Evolutionary conservation across 768 basidiomycete species (phyloP).

Genomic region (Auricularia heimuer): DNA sequence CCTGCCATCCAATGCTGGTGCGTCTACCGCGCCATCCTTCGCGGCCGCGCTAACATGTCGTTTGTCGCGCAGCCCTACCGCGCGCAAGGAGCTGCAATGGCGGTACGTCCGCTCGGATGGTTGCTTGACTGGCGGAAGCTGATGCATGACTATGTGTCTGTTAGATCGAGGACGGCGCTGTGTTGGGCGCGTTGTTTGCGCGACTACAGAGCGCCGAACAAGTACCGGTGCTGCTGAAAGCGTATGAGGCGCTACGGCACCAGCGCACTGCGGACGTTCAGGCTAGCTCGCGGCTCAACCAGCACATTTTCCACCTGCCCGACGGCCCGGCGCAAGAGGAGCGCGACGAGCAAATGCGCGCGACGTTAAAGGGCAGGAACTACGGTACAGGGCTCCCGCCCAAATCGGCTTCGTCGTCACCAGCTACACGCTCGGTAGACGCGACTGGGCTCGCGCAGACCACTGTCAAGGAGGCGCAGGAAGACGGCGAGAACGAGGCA

Average conservation of each 20-base stretch:
- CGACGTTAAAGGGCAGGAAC: conserved; percentile 29
- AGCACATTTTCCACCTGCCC: conserved; percentile 42
- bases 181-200: conserved; percentile 42
- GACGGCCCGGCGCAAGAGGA: conserved; percentile 44
- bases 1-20: conserved; percentile 46
- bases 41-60: background rate
- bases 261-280: conserved; percentile 42
- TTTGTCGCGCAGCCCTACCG: conserved; percentile 31
- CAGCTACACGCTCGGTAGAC: conserved; percentile 20
- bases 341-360: conserved; percentile 42
- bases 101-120: conserved; percentile 14
- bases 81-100: conserved; percentile 44
- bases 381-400: background rate
- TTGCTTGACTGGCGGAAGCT: background rate
- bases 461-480: conserved; percentile 11
- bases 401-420: background rate
- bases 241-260: conserved; percentile 44
- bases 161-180: conserved; percentile 35
- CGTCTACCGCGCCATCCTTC: conserved; percentile 1
- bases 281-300: conserved; percentile 38
- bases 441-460: background rate
- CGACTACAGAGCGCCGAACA: conserved; percentile 25
- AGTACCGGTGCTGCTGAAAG: conserved; percentile 30
- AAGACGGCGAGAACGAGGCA: conserved; percentile 13
- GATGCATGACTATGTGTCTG: background rate